Base-by-base conservation (phyloP, 441 rosid genomes). In the Erodium trifolium region DNA sequence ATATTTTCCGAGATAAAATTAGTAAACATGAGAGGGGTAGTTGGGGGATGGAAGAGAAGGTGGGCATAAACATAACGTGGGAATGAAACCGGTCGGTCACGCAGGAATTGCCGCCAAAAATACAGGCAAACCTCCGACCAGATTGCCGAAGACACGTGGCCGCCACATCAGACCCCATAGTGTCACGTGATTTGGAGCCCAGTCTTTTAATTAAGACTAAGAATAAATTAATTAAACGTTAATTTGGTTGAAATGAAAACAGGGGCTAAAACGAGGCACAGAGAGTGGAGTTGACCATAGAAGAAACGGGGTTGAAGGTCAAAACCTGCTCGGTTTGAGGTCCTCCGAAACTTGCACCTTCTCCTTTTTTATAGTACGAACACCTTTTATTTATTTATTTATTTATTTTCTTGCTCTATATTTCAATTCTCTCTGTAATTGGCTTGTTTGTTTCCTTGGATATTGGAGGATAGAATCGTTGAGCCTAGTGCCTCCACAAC, bases 71-170 rank as follows among this genome's bases (percentile, higher is more conserved):
- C 45, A 41, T 41, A 41, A 41, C 47, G 47, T 41, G 47, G 47
- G 47, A 41, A 41, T 12, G 47, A 41, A 41, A 41, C 47, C 47
- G 12, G 47, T 7, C 47, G 47, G 60, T 65, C 27, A 14, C 51
- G 72, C 35, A 59, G 69, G 35, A 31, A 27, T 74, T 68, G 77
- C 78, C 72, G 77, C 78, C 79, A 68, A 79, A 71, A 65, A 7
- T 17, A 65, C 74, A 55, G 72, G 72, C 76, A 67, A 53, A 55
- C 11, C 12, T 34, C 66, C 59, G 49, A 66, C 77, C 75, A 72
- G 47, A 11, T 67, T 47, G 62, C 62, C 41, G 5, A 9, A 16
- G 49, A 39, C 76, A 75, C 80, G 71, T 72, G 68, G 1, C 27
- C 45, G 9, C 67, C 72, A 66, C 69, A 59, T 62, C 68, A 27